Evolutionary conservation across 371 early-diverging fungal species (phyloP), one percentile per base, ranked within the genome.

Genomic region (Mortierella polycephala): DNA sequence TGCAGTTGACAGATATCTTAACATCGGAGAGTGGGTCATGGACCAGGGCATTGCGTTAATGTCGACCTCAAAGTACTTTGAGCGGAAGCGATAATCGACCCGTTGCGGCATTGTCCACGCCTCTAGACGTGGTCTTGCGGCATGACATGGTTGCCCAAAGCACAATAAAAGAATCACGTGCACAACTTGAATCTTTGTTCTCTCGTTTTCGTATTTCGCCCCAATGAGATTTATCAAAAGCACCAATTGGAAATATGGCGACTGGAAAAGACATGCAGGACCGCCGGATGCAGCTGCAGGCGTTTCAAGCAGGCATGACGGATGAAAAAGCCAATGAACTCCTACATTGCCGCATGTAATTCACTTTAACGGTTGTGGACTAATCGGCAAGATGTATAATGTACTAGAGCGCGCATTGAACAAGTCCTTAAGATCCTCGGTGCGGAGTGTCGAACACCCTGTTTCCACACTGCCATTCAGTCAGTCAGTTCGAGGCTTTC

Each of bases 21-120:
- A 82, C 45, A 71, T 91, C 46, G 93, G 93, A 30, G 93, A 92
- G 81, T 88, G 86, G 83, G 83, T 87, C 11, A 59, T 92, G 50
- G 93, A 91, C 62, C 82, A 85, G 30, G 86, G 83, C n/a, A 84
- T 87, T 52, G 64, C 83, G 5, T 83, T 82, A 53, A 85, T 92
- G 86, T 84, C 82, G 21, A 75, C 67, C 42, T 90, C 90, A 21
- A 52, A 76, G 49, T 90, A 86, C 73, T 91, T 92, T 80, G 87
- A 88, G 77, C 86, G 88, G 37, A 86, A 83, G 70, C 83, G 84
- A 30, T 70, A 58, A 64, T 41, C 41, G 11, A 57, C 30, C 30
- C 30, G 4, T 30, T 4, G 30, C 4, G 30, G 4, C 30, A 30
- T 30, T 30, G 30, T 4, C 30, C 30, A 30, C 30, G 4, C 30